These are phyloP conservation scores for Aspergillus oerlinghausenensis DNA, from an alignment of 2,329 filamentous ascomycete species.

Conservation along the genomic window DNA sequence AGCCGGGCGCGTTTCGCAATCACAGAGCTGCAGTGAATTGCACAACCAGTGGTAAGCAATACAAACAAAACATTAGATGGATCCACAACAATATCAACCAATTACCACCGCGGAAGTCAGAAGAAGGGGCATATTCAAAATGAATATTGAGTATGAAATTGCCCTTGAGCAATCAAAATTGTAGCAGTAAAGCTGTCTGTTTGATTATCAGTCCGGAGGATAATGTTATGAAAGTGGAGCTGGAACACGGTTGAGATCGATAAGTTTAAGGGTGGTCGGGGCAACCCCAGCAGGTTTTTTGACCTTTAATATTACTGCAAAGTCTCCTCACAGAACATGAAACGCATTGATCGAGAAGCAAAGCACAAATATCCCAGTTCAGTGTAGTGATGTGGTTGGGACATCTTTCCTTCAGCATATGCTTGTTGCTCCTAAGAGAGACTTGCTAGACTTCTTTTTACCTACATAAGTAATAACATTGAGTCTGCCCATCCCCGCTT, in stretches of 20 bases:
- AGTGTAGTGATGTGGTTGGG: neutral
- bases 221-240: conserved; percentile 12
- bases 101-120: neutral
- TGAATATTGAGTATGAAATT: conserved; percentile 1
- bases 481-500: neutral
- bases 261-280: conserved; percentile 18
- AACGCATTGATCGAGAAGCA: neutral
- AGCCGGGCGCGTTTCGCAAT: conserved; percentile 18
- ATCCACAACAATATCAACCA: conserved; percentile 8
- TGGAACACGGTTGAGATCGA: conserved; percentile 3
- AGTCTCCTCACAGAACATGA: neutral
- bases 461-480: neutral
- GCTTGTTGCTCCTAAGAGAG: neutral
- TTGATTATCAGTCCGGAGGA: neutral
- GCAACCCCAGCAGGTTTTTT: conserved; percentile 12
- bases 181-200: conserved; percentile 2
- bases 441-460: neutral
- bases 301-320: neutral
- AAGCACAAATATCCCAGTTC: neutral
- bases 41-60: conserved; percentile 13
- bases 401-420: neutral
- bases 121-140: neutral
- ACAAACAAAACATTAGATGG: conserved; percentile 14
- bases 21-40: conserved; percentile 14
- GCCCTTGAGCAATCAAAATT: neutral